These are phyloP conservation scores for Blastobotrys petasosporus DNA, from an alignment of 1,139 yeast genomes.

Conservation along the genomic window DNA sequence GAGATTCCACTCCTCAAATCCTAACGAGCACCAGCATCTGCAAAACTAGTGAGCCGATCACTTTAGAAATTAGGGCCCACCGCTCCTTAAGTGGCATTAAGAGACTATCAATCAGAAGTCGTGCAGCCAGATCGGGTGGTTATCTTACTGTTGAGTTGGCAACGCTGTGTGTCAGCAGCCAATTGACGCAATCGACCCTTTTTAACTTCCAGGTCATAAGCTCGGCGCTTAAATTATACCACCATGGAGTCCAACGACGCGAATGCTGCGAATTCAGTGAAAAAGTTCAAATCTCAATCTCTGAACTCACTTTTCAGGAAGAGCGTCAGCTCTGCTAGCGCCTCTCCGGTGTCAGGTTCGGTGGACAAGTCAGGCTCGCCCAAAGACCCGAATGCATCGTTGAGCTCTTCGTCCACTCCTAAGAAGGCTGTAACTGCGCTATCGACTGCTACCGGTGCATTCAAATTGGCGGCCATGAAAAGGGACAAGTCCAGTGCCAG, in stretches of 20 bases:
- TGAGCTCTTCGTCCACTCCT: slow-evolving; percentile 18
- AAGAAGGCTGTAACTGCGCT: slow-evolving; percentile 22
- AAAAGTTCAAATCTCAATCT: slow-evolving; percentile 36
- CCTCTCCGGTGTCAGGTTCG: not conserved
- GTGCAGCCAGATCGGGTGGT: no score
- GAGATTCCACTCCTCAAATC: no score
- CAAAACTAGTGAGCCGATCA: no score
- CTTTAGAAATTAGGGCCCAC: no score
- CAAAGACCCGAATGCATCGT: not conserved
- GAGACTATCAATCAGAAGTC: no score
- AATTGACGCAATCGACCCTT: not conserved
- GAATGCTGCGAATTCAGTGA: slow-evolving; percentile 13
- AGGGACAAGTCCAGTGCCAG: slow-evolving; percentile 17
- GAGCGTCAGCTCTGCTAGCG: slow-evolving; percentile 4
- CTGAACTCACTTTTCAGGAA: slow-evolving; percentile 32
- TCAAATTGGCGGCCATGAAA: slow-evolving; percentile 32
- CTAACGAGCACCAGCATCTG: no score
- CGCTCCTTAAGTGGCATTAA: no score
- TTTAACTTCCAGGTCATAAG: not conserved
- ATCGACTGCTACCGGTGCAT: slow-evolving; percentile 33
- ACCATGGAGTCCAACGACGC: slow-evolving; percentile 5
- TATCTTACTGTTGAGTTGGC: no score
- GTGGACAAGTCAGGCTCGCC: slow-evolving; percentile 7
- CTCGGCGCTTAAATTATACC: not conserved
- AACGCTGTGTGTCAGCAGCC: no score